phyloP scores from a whole-genome alignment of 2,329 filamentous ascomycete genomes.

The Geosmithia putterillii region DNA sequence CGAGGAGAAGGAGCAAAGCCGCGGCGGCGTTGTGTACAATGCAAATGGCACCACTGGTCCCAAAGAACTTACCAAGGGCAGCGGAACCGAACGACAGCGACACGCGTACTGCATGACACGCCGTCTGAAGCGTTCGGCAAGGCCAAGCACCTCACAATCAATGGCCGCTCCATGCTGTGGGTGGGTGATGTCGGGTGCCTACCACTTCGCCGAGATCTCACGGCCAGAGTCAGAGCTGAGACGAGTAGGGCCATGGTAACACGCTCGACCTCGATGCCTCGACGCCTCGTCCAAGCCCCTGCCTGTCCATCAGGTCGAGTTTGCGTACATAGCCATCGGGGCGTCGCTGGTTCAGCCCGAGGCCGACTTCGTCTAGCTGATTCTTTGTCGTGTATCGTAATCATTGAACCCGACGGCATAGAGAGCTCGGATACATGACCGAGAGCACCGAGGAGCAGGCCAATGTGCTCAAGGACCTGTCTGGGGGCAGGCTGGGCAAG shows the following conservation, averaged over 20 bases:
- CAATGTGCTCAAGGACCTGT: constrained; percentile 29
- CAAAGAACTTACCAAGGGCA: no score
- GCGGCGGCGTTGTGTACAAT: no score
- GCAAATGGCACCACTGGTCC: no score
- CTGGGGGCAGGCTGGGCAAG: constrained; percentile 35
- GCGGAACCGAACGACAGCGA: not conserved
- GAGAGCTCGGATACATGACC: constrained; percentile 35
- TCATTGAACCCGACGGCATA: constrained; percentile 40
- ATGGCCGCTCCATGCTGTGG: constrained; percentile 14
- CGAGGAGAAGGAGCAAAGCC: no score
- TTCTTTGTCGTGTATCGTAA: no score
- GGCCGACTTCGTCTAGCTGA: constrained; percentile 6
- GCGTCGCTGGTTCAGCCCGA: constrained; percentile 3
- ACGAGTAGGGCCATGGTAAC: constrained; percentile 26
- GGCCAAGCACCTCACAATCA: constrained; percentile 15
- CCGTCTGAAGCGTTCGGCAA: not conserved
- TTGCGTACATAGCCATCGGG: not conserved
- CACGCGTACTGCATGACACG: not conserved
- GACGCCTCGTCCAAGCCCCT: constrained; percentile 13
- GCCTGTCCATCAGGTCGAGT: not conserved
- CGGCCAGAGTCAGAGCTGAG: constrained; percentile 26
- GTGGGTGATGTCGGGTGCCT: constrained; percentile 23
- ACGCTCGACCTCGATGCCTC: constrained; percentile 22
- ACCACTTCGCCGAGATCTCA: constrained; percentile 20
- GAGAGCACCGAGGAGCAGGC: constrained; percentile 31